Conservation (phyloP, 164 flowering plant species). For the Hamamelis virginiana region DNA sequence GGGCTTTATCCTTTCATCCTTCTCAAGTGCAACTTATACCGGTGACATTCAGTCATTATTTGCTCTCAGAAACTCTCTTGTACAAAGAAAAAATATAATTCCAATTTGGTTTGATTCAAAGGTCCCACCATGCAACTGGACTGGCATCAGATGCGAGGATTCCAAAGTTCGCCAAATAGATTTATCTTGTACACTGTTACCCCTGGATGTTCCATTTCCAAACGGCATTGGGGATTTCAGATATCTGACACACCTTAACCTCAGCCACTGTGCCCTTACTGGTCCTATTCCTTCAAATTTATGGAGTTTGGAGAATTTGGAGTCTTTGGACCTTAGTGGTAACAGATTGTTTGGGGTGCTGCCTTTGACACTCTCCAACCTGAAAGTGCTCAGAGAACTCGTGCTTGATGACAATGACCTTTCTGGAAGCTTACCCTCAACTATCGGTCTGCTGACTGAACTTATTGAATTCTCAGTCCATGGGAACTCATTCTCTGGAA, state of each 20-base stretch:
- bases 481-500: slow-evolving; percentile 47
- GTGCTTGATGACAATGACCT: slow-evolving; percentile 51
- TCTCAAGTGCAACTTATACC: slow-evolving; percentile 14
- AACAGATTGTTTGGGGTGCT: slow-evolving; percentile 45
- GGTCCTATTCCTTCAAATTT: slow-evolving; percentile 38
- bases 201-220: slow-evolving; percentile 48
- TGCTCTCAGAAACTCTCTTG: slow-evolving; percentile 32
- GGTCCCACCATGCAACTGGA: slow-evolving; percentile 55
- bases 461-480: slow-evolving; percentile 48
- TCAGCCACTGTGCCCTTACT: slow-evolving; percentile 47
- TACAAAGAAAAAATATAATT: slow-evolving; percentile 20
- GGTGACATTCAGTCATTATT: slow-evolving; percentile 25
- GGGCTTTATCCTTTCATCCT: slow-evolving; percentile 14
- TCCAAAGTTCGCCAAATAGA: slow-evolving; percentile 34
- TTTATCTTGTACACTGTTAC: slow-evolving; percentile 26
- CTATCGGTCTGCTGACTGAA: slow-evolving; percentile 39
- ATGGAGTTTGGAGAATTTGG: slow-evolving; percentile 41
- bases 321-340: slow-evolving; percentile 46
- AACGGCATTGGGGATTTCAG: slow-evolving; percentile 34
- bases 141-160: slow-evolving; percentile 49
- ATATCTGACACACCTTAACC: slow-evolving; percentile 44
- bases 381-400: slow-evolving; percentile 40
- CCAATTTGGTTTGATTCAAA: slow-evolving; percentile 47
- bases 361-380: slow-evolving; percentile 33
- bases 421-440: slow-evolving; percentile 49